A percentile compares a stretch with the other conserved stretches of the same genome.
phyloP scores from a whole-genome alignment of 257 asterid genomes.

The Eucommia ulmoides region DNA sequence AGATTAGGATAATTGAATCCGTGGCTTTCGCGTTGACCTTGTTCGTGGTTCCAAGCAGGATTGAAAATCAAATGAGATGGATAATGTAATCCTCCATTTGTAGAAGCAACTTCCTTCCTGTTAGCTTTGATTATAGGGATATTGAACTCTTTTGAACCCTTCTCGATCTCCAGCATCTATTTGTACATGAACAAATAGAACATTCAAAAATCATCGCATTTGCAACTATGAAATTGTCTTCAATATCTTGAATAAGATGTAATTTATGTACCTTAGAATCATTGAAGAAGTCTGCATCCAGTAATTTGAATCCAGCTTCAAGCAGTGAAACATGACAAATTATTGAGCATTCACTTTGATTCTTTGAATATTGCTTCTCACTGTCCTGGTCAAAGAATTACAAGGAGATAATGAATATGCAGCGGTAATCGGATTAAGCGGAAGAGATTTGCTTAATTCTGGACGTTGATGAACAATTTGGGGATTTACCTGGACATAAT shows the following conservation, averaged over 20 bases:
- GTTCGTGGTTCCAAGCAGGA: conserved; percentile 38
- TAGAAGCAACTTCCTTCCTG: conserved; percentile 55
- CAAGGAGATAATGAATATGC: conserved; percentile 6
- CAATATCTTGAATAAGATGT: neutral
- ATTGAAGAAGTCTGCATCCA: conserved; percentile 66
- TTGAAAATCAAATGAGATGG: conserved; percentile 67
- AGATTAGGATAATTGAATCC: conserved; percentile 38
- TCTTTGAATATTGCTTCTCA: conserved; percentile 16
- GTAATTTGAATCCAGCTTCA: conserved; percentile 29
- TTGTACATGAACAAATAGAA: neutral
- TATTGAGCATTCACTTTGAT: conserved; percentile 23
- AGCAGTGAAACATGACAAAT: conserved; percentile 19
- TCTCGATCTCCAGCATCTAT: conserved; percentile 67
- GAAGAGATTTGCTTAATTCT: neutral
- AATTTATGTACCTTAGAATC: conserved; percentile 54
- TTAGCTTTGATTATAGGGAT: conserved; percentile 54
- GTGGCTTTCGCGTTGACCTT: conserved; percentile 10
- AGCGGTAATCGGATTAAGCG: neutral
- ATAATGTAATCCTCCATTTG: conserved; percentile 66
- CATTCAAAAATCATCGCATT: neutral
- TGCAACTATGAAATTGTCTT: neutral
- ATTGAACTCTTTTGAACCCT: conserved; percentile 59
- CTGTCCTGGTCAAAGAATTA: conserved; percentile 52
- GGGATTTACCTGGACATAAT: no score
- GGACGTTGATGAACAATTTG: no score